These are phyloP conservation scores for Scutellaria barbata DNA, from an alignment of 257 asterid species.

Conservation along the genomic window DNA sequence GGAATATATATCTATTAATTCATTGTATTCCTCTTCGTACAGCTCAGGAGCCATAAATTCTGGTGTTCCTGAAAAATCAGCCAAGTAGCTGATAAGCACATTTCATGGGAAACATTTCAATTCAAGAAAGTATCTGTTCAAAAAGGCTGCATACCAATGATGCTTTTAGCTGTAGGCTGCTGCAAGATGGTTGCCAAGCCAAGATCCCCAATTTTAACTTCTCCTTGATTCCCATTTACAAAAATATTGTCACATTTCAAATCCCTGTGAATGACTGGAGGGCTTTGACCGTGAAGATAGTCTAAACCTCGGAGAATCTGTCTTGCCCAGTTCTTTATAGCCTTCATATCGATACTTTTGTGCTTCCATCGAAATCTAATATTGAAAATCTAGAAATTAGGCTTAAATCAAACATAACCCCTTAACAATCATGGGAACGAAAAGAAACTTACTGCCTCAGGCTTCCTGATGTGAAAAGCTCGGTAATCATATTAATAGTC, in stretches of 20 bases:
- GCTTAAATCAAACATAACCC: constrained; percentile 21
- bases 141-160: constrained; percentile 55
- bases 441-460: constrained; percentile 70
- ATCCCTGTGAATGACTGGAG: constrained; percentile 81
- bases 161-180: constrained; percentile 75
- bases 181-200: constrained; percentile 87
- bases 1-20: constrained; percentile 74
- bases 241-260: constrained; percentile 85
- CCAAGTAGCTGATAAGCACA: background rate
- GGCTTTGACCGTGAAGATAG: constrained; percentile 80
- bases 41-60: constrained; percentile 70
- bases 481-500: constrained; percentile 86
- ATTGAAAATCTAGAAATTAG: constrained; percentile 5
- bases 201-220: constrained; percentile 83
- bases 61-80: constrained; percentile 43
- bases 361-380: constrained; percentile 68
- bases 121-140: background rate
- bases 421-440: constrained; percentile 4
- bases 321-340: constrained; percentile 76
- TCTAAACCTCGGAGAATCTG: constrained; percentile 76
- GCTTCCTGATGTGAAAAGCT: constrained; percentile 89
- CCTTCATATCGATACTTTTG: constrained; percentile 72
- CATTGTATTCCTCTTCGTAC: constrained; percentile 80
- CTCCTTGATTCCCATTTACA: constrained; percentile 81
- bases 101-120: background rate